Conservation (phyloP, 768 basidiomycete genomes). For the Chalciporus pseudorubinellus region DNA sequence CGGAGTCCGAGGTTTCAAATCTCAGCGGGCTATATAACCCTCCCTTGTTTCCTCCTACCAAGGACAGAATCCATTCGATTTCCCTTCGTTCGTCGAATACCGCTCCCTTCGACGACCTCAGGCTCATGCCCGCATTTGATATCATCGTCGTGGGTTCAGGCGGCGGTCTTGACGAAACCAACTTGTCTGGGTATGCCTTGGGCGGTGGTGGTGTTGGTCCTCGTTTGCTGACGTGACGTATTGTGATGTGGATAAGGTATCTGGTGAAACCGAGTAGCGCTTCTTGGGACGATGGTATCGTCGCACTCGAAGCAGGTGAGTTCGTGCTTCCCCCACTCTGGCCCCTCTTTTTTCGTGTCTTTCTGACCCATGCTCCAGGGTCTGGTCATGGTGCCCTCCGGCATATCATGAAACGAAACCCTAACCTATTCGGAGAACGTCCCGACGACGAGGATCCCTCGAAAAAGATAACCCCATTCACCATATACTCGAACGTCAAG, state of each 20-base stretch:
- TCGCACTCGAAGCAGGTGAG: conserved; percentile 86
- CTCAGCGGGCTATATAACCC: too few relatives aligned
- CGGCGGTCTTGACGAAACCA: conserved; percentile 87
- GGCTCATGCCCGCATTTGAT: conserved; percentile 60
- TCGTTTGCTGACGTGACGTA: too few relatives aligned
- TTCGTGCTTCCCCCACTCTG: background rate
- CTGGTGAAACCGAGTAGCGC: conserved; percentile 68
- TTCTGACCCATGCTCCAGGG: conserved; percentile 47
- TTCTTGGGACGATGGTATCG: conserved; percentile 76
- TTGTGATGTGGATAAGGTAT: conserved; percentile 60
- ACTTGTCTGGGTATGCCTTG: conserved; percentile 74
- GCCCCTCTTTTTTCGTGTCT: background rate
- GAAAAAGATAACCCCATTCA: conserved; percentile 21
- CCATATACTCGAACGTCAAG: conserved; percentile 35
- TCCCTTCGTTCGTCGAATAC: background rate
- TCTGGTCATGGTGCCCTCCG: conserved; percentile 81
- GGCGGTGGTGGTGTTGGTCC: too few relatives aligned
- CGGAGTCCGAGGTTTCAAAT: too few relatives aligned
- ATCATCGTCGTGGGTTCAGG: conserved; percentile 79
- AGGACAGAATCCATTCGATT: background rate
- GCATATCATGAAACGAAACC: conserved; percentile 54
- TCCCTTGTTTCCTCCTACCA: background rate
- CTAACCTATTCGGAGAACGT: conserved; percentile 47
- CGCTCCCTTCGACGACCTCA: background rate
- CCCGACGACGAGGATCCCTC: conserved; percentile 9